phyloP scores from a whole-genome alignment of 108 stramenopile species.

The Skeletonema costatum region DNA sequence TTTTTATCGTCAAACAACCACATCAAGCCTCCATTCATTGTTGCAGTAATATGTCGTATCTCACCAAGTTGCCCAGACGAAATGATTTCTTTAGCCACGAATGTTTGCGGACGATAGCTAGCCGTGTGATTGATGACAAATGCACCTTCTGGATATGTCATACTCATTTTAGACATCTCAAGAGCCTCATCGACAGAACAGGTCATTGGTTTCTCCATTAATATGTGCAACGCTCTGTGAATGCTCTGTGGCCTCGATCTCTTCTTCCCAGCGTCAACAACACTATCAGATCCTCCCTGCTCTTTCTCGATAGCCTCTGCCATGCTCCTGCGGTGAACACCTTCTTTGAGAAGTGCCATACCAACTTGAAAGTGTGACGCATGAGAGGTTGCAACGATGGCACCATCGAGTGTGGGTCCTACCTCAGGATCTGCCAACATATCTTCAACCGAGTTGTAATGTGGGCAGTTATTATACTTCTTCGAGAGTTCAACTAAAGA shows the following conservation, averaged over 20 bases:
- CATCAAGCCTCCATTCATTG: slow-evolving; percentile 47
- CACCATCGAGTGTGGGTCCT: slow-evolving; percentile 60
- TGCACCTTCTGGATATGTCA: slow-evolving; percentile 33
- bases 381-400: slow-evolving; percentile 69
- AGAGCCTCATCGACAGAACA: slow-evolving; percentile 62
- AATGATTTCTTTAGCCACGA: slow-evolving; percentile 54
- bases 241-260: not conserved
- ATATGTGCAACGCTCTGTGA: slow-evolving; percentile 53
- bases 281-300: slow-evolving; percentile 9
- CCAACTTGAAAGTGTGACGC: slow-evolving; percentile 65
- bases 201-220: slow-evolving; percentile 87
- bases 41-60: slow-evolving; percentile 38
- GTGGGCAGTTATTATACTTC: slow-evolving; percentile 54
- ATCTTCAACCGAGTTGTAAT: slow-evolving; percentile 58
- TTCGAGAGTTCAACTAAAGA: slow-evolving; percentile 52
- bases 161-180: slow-evolving; percentile 42
- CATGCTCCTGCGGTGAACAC: slow-evolving; percentile 41
- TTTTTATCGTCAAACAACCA: slow-evolving; percentile 49
- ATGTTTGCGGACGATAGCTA: slow-evolving; percentile 67
- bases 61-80: slow-evolving; percentile 35
- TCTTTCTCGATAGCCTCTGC: slow-evolving; percentile 22
- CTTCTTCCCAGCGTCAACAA: not conserved
- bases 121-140: slow-evolving; percentile 80
- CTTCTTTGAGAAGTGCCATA: slow-evolving; percentile 39
- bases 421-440: slow-evolving; percentile 45